phyloP scores from a whole-genome alignment of 805 yeast species.

The Naumovozyma baii region DNA sequence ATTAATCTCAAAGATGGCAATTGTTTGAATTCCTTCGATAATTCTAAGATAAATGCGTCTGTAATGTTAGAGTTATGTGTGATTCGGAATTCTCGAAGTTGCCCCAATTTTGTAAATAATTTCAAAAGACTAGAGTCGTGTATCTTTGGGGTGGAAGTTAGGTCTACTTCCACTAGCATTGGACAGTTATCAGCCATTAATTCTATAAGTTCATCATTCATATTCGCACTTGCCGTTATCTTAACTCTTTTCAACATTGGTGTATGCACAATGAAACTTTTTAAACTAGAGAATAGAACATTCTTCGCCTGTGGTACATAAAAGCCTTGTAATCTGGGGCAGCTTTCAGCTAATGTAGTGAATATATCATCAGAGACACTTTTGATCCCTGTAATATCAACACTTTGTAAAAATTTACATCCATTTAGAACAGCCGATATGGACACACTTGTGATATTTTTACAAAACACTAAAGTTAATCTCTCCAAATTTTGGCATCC shows the following conservation, averaged over 20 bases:
- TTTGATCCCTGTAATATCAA: conserved; percentile 75
- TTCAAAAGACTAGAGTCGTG: conserved; percentile 51
- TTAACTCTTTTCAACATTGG: conserved; percentile 74
- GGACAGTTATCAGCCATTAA: conserved; percentile 64
- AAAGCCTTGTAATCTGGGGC: conserved; percentile 75
- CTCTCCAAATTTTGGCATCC: conserved; percentile 76
- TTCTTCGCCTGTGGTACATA: conserved; percentile 77
- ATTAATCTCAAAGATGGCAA: conserved; percentile 63
- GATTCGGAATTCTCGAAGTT: conserved; percentile 74
- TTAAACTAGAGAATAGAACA: conserved; percentile 59
- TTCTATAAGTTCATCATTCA: conserved; percentile 54
- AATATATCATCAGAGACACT: conserved; percentile 64
- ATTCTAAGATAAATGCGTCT: conserved; percentile 45
- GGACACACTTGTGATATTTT: conserved; percentile 49
- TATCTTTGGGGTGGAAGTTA: conserved; percentile 70
- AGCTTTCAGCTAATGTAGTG: conserved; percentile 53
- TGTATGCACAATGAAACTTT: conserved; percentile 49
- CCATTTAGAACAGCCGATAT: conserved; percentile 51
- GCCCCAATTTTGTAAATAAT: conserved; percentile 53
- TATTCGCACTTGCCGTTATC: conserved; percentile 57
- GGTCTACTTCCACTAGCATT: conserved; percentile 78
- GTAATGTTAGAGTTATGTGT: conserved; percentile 63
- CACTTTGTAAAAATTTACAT: conserved; percentile 67
- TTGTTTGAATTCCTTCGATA: conserved; percentile 26
- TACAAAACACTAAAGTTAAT: conserved; percentile 74